Conservation (phyloP, 2,329 filamentous ascomycete genomes). For the Lachnellula suecica region DNA sequence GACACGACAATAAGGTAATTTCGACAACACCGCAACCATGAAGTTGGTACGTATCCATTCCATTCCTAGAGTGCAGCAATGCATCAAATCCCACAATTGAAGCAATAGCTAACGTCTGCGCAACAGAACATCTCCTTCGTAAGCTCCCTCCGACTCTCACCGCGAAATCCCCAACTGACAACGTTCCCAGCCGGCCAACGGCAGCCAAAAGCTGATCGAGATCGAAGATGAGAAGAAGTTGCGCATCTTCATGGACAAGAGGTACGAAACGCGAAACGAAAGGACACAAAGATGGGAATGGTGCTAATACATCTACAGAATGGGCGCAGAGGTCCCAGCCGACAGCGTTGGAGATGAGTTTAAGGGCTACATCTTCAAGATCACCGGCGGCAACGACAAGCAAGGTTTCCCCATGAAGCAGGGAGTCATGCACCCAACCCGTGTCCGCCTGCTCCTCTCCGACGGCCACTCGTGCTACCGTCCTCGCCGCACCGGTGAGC, state of each 20-base stretch:
- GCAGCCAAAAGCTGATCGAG: constrained; percentile 99
- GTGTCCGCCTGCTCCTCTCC: constrained; percentile 94
- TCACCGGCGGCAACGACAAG: constrained; percentile 99
- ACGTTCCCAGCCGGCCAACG: constrained; percentile 80
- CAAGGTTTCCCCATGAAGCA: constrained; percentile 99
- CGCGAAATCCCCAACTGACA: constrained; percentile 20
- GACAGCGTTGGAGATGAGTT: constrained; percentile 98
- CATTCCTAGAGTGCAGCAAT: neutral
- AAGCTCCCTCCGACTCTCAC: constrained; percentile 17
- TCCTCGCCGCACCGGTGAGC: constrained; percentile 94
- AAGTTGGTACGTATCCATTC: constrained; percentile 30
- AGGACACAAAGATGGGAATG: constrained; percentile 18
- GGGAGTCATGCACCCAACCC: constrained; percentile 97
- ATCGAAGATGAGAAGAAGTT: constrained; percentile 99
- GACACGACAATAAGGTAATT: too few relatives aligned
- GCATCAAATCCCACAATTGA: neutral
- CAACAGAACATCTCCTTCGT: constrained; percentile 34
- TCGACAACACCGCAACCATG: constrained; percentile 27
- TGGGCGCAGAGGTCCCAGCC: constrained; percentile 88
- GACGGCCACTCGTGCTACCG: constrained; percentile 99
- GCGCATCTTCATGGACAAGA: constrained; percentile 98
- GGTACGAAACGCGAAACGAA: constrained; percentile 47
- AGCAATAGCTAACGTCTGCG: constrained; percentile 21
- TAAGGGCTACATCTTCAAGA: constrained; percentile 99
- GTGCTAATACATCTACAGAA: constrained; percentile 46